Conservation (phyloP, 106 monocot species). For the Dendrobium chrysotoxum region DNA sequence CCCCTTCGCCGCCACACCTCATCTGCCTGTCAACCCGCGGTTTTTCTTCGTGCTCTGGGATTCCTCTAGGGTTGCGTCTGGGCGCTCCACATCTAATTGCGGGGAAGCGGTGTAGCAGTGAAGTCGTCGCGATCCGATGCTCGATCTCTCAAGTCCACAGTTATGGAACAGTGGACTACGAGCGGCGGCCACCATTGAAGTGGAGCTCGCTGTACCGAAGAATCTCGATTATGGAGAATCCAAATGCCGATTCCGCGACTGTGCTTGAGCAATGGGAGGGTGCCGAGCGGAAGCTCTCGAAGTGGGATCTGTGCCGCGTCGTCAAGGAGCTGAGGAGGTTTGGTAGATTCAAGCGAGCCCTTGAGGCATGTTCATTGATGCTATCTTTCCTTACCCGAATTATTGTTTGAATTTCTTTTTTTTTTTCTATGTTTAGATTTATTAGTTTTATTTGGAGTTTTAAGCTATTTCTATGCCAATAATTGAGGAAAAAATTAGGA, state of each 20-base stretch:
- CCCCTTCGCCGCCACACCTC: background rate
- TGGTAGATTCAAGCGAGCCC: constrained; percentile 51
- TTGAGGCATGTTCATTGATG: constrained; percentile 33
- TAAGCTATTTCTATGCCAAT: too few relatives aligned
- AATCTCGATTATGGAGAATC: constrained; percentile 43
- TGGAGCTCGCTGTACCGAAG: constrained; percentile 79
- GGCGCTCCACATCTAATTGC: background rate
- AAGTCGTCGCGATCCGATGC: constrained; percentile 15
- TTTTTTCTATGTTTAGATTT: too few relatives aligned
- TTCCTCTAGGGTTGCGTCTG: background rate
- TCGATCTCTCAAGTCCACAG: constrained; percentile 54
- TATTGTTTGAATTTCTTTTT: too few relatives aligned
- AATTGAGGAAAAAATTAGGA: too few relatives aligned
- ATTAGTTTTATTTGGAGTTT: background rate
- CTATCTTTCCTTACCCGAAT: background rate
- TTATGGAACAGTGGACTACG: constrained; percentile 78
- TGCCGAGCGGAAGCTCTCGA: constrained; percentile 51
- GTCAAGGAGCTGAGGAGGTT: constrained; percentile 83
- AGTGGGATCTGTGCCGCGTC: constrained; percentile 79
- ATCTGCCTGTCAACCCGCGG: background rate
- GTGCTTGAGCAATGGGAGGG: constrained; percentile 58
- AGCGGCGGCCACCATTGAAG: constrained; percentile 41
- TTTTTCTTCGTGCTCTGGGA: background rate
- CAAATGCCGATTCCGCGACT: constrained; percentile 14
- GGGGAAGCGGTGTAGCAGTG: background rate